These are phyloP conservation scores for Ascodesmis nigricans DNA, from an alignment of 495 filamentous ascomycete genomes.

Conservation along the genomic window DNA sequence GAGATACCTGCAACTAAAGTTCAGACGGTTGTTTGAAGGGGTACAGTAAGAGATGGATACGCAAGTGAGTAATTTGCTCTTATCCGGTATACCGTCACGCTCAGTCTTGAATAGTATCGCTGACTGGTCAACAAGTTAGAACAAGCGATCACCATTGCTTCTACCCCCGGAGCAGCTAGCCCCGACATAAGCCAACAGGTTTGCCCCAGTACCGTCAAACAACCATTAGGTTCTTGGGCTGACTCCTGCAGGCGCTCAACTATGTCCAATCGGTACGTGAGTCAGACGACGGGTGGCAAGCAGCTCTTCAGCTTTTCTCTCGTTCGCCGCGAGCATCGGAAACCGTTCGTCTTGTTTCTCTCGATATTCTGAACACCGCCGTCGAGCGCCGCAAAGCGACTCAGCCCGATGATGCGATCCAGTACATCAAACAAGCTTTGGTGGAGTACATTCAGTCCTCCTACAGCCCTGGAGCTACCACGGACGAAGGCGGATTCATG, in stretches of 20 bases:
- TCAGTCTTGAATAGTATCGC: no score
- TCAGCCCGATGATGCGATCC: conserved; percentile 43
- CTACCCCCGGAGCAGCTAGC: conserved; percentile 7
- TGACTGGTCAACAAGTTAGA: conserved; percentile 12
- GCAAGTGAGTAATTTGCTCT: conserved; percentile 3
- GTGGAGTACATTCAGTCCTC: conserved; percentile 50
- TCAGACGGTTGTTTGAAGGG: no score
- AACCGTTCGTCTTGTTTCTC: conserved; percentile 61
- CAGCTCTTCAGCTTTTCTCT: conserved; percentile 65
- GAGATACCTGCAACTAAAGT: no score
- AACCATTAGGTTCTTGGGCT: not conserved
- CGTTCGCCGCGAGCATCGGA: conserved; percentile 59
- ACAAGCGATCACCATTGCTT: conserved; percentile 18
- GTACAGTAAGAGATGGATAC: no score
- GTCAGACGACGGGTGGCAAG: conserved; percentile 43
- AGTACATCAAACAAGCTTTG: conserved; percentile 50
- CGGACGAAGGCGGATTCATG: conserved; percentile 44
- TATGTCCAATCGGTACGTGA: conserved; percentile 17
- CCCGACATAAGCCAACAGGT: conserved; percentile 18
- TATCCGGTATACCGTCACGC: not conserved
- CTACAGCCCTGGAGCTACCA: conserved; percentile 38
- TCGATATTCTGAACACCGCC: conserved; percentile 83
- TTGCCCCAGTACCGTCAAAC: not conserved
- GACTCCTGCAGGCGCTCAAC: conserved; percentile 12
- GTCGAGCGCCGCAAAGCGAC: conserved; percentile 41